Evolutionary conservation across 2,329 filamentous ascomycete genomes (phyloP).

Genomic region (Torrubiellomyces zombiae): DNA sequence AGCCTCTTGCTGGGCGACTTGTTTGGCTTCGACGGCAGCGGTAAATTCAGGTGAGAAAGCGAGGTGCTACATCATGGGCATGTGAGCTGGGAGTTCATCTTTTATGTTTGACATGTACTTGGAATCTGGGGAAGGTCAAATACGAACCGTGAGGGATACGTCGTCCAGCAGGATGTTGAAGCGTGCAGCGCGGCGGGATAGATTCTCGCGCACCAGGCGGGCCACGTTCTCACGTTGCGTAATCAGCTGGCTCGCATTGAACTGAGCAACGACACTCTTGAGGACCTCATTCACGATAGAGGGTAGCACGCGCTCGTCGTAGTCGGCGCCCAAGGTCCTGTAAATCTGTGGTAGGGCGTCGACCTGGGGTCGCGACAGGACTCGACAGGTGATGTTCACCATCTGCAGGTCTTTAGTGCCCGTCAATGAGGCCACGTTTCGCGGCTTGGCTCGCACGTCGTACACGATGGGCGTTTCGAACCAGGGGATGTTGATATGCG

Average conservation of each 20-base stretch:
- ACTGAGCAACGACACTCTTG: constrained; percentile 97
- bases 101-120: background rate
- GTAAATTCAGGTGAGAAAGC: constrained; percentile 61
- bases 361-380: constrained; percentile 79
- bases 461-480: constrained; percentile 94
- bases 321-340: constrained; percentile 84
- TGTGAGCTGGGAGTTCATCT: background rate
- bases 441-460: constrained; percentile 93
- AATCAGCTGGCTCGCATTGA: constrained; percentile 96
- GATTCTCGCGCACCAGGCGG: constrained; percentile 77
- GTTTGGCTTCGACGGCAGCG: constrained; percentile 56
- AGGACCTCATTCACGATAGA: constrained; percentile 98
- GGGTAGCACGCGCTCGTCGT: constrained; percentile 89
- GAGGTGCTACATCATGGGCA: constrained; percentile 52
- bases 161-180: constrained; percentile 98
- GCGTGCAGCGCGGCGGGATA: constrained; percentile 74
- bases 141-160: constrained; percentile 78
- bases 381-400: constrained; percentile 99
- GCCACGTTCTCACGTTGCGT: constrained; percentile 97
- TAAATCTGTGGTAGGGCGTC: constrained; percentile 91
- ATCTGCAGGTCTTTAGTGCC: constrained; percentile 99
- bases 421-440: constrained; percentile 90
- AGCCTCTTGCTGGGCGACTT: constrained; percentile 76
- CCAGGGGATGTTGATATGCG: constrained; percentile 89
- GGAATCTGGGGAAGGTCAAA: background rate